Percentiles rank a stretch among this genome's conserved stretches.
phyloP scores from a whole-genome alignment of 1,284 basidiomycete species.

The Cutaneotrichosporon sp. region DNA sequence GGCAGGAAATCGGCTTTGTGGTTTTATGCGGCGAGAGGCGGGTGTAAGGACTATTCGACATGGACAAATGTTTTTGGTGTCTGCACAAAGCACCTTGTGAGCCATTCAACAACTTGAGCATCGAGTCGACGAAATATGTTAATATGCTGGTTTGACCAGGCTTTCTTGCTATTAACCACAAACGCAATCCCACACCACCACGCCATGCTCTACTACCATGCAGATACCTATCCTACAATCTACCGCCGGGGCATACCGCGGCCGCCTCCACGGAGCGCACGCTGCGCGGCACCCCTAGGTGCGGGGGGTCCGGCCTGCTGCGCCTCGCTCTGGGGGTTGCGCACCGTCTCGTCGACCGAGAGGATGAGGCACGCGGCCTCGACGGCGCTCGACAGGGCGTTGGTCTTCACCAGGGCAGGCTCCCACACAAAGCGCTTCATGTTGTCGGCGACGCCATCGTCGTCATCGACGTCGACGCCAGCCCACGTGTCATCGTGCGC shows the following conservation, averaged over 20 bases:
- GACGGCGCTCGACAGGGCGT: constrained; percentile 89
- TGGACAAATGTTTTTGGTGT: too few species aligned
- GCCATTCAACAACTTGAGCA: too few species aligned
- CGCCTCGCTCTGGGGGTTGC: constrained; percentile 83
- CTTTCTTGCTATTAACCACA: too few species aligned
- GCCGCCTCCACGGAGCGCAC: constrained; percentile 71
- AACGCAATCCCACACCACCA: too few species aligned
- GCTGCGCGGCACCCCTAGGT: constrained; percentile 76
- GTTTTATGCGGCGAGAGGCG: too few species aligned
- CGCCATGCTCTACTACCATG: constrained; percentile 10
- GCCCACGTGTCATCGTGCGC: constrained; percentile 82
- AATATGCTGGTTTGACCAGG: too few species aligned
- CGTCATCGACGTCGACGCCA: constrained; percentile 93
- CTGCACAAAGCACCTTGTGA: too few species aligned
- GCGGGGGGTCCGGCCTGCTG: constrained; percentile 69
- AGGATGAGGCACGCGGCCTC: constrained; percentile 96
- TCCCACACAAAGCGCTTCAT: constrained; percentile 99
- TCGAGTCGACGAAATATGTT: too few species aligned
- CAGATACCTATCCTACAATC: constrained; percentile 9
- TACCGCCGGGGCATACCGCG: constrained; percentile 19
- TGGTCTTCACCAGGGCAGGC: constrained; percentile 90
- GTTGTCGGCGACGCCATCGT: constrained; percentile 90
- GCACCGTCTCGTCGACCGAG: constrained; percentile 91
- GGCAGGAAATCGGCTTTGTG: too few species aligned
- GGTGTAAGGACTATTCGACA: too few species aligned